Percentiles rank a stretch among this genome's conserved stretches.
These are phyloP conservation scores for carrot (Daucus carota) DNA, from an alignment of 129 eudicot species.

Conservation along the genomic window DH1_v3.0 NC_030382.2:47684501-47685000, in stretches of 20 bases:
- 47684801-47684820: constrained; percentile 60
- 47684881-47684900: constrained; percentile 28
- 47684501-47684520: not conserved
- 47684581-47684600: not conserved
- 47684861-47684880: constrained; percentile 26
- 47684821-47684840: constrained; percentile 33
- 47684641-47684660: not conserved
- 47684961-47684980: not conserved
- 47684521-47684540: not conserved
- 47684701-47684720: not conserved
- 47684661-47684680: not conserved
- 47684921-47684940: constrained; percentile 47
- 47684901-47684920: constrained; percentile 38
- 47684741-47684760: not conserved
- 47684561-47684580: not conserved
- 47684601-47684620: not conserved
- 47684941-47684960: constrained; percentile 12
- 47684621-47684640: not conserved
- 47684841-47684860: constrained; percentile 21
- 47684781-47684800: constrained; percentile 82
- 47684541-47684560: not conserved
- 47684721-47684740: not conserved
- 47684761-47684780: constrained; percentile 10
- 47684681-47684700: not conserved
- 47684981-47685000: not conserved